Base-by-base conservation (phyloP, 148 eudicot genomes). In the Cornus controversa region DNA sequence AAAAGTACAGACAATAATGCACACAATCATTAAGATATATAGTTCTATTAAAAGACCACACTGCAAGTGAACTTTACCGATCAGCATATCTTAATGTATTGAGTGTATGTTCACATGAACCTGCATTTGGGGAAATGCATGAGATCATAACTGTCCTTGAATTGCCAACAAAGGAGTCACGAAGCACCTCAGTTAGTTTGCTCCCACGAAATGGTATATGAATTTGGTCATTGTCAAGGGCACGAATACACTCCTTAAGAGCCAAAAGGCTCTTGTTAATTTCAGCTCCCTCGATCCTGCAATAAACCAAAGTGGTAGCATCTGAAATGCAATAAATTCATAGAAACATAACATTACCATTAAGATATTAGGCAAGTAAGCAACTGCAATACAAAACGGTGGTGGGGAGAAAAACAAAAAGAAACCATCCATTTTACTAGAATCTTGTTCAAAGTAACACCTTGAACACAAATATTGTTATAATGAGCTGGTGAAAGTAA, bases 131-230 rank as follows among this genome's bases (percentile, higher is more conserved):
- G 71, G 99, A 96, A 71, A 96, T 92, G 85, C 99, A 96, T 67
- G 99, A 96, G 74, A 96, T 93, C 99, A 96, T 96, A 66, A 96
- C 99, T 28, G 99, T 96, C 88, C 89, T 92, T 75, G 99, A 96
- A 79, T 96, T 96, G 71, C 99, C 99, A 79, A 93, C 98, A 79
- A 96, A 96, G 75, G 99, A 96, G 88, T 96, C 99, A 53, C 99
- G 98, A 79, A 96, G 99, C 77, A 96, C 99, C 85, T 96, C 99
- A 37, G 99, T 96, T 78, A 96, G 95, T 87, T 96, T 96, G 87
- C 99, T 96, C 75, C 99, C 99, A 80, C 99, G 97, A 82, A 96
- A 96, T 71, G 99, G 99, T 87, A 96, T 96, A 84, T 96, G 99
- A 73, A 89, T 79, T 78, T 93, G 98, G 84, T 96, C 99, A 81